Evolutionary conservation across 2,329 filamentous ascomycete species (phyloP).

Genomic region (Scolecobasidium constrictum): DNA sequence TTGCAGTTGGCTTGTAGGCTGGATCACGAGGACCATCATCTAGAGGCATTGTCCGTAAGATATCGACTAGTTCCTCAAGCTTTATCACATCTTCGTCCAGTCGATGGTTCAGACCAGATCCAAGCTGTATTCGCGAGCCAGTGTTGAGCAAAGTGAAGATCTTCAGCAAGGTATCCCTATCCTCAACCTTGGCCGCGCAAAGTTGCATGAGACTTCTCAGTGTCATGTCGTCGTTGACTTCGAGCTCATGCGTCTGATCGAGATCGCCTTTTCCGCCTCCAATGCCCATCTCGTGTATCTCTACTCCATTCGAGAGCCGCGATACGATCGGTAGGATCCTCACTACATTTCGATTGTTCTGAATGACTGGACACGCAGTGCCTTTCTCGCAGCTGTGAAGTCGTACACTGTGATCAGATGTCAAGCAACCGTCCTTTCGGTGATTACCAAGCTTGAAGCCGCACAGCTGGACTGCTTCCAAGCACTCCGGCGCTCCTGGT

Average conservation of each 20-base stretch:
- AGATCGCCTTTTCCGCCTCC: slow-evolving; percentile 73
- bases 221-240: slow-evolving; percentile 19
- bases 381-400: slow-evolving; percentile 83
- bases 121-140: neutral
- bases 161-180: slow-evolving; percentile 22
- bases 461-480: slow-evolving; percentile 56
- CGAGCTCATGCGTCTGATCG: slow-evolving; percentile 55
- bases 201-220: slow-evolving; percentile 2
- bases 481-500: slow-evolving; percentile 31
- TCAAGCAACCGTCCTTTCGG: slow-evolving; percentile 60
- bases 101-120: neutral
- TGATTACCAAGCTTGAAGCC: slow-evolving; percentile 69
- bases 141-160: slow-evolving; percentile 24
- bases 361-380: slow-evolving; percentile 45
- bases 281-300: slow-evolving; percentile 62
- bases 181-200: slow-evolving; percentile 20
- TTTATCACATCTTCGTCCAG: neutral
- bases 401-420: slow-evolving; percentile 47
- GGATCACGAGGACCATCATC: slow-evolving; percentile 10
- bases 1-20: slow-evolving; percentile 15
- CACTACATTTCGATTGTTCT: slow-evolving; percentile 46
- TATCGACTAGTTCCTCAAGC: slow-evolving; percentile 19
- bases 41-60: slow-evolving; percentile 12
- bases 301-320: slow-evolving; percentile 45
- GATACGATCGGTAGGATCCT: slow-evolving; percentile 71